Base-by-base conservation (phyloP, 2,329 filamentous ascomycete species). In the Phialophora macrospora region DNA sequence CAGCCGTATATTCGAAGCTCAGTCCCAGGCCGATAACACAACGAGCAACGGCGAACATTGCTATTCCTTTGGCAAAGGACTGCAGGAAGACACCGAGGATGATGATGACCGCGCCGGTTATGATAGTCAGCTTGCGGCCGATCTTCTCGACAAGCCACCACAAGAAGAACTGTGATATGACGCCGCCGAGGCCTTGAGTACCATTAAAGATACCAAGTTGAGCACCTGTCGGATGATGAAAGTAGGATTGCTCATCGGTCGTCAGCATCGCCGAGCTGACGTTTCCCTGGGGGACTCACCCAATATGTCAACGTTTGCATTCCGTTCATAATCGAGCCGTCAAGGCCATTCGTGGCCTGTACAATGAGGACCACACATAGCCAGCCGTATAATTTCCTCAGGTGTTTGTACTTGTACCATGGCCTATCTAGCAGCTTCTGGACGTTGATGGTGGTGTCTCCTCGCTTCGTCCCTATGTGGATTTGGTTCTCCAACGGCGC, bases 301-400 rank as follows among this genome's bases (percentile, higher is more conserved):
- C 55, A 55, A 58, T 44, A 60, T 3, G 58, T 60, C 54, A 75
- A 64, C 1, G 72, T 72, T 55, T 75, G 73, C 6, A 75, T 68
- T 49, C 72, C 73, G 32, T 75, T 75, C 69, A 74, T 72, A 67
- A 75, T 72, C 14, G 70, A 71, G 30, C 60, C 60, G 44, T 60
- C 58, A 30, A 60, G 58, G 30, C 58, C 58, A 30, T 60, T 60
- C 14, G 60, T 55, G 48, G 62, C 62, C 51, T 64, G 62, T 11
- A 64, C 62, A 20, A 64, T 64, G 49, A 64, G 62, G 26, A 64
- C 62, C n/a, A 64, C 62, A 24, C 62, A 64, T 17, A 64, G 56
- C 62, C 62, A 64, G 24, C 51, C 62, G 56, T 64, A 64, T 17
- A 64, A 28, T 57, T 60, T 64, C n/a, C 49, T 38, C 5, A 64